Percentiles rank a stretch among this genome's conserved stretches.
Conservation (phyloP, 441 rosid genomes). For the Pelargonium australe region DNA sequence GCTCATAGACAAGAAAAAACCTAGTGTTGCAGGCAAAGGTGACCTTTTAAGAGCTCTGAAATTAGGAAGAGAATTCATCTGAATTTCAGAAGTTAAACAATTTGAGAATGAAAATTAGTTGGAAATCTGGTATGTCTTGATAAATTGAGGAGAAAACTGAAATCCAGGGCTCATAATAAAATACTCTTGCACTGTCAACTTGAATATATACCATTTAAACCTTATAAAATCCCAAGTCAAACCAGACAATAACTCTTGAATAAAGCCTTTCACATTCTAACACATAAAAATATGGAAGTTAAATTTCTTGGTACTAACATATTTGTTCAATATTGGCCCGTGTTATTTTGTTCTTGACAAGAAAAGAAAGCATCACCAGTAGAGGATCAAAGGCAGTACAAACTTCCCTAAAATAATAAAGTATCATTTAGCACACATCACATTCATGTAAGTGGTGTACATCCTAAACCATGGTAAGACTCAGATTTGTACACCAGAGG, state of each 20-base stretch:
- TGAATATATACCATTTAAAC: not conserved
- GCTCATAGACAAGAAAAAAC: not conserved
- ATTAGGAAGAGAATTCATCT: not conserved
- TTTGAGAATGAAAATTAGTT: not conserved
- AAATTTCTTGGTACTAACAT: not conserved
- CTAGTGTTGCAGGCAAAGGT: not conserved
- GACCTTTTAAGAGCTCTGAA: not conserved
- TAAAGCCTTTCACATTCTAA: not conserved
- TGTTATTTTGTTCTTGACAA: not conserved
- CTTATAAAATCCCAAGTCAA: not conserved
- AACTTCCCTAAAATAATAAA: not conserved
- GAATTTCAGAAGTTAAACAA: not conserved
- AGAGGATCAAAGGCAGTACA: not conserved
- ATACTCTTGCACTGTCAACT: not conserved
- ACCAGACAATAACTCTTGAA: not conserved
- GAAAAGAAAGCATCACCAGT: not conserved
- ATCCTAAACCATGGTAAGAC: not conserved
- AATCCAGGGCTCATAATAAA: too few relatives aligned
- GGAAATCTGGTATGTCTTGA: not conserved
- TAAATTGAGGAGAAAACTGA: not conserved
- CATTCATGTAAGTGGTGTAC: not conserved
- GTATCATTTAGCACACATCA: not conserved
- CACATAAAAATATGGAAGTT: not conserved
- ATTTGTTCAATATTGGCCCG: not conserved
- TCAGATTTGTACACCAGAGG: not conserved